Evolutionary conservation across 306 rosid genomes (phyloP), one percentile per base, ranked within the genome.

Genomic region (Canavalia ensiformis): DNA sequence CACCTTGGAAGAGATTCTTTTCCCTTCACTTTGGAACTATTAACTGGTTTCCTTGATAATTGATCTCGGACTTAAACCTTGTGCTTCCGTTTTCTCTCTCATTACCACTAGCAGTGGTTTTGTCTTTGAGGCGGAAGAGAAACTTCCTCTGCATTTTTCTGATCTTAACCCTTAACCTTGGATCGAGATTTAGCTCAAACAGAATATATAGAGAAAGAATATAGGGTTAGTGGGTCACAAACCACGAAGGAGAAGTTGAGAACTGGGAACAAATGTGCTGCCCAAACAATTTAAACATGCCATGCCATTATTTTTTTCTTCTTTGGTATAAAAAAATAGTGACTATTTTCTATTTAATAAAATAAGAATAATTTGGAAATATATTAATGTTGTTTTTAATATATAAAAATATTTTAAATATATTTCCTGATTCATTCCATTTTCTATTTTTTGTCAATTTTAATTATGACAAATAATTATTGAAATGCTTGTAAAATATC

Each of bases 141-240:
- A 68, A 66, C 67, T 66, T 76, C 44, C 63, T 80, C 44, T 67
- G 86, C 80, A 87, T 86, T 62, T 80, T 75, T 67, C 75, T 86
- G 58, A 66, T n/a, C 11, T 37, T 37, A 4, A 80, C 49, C 44
- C 68, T 54, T 54, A 77, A 81, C 37, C 77, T 86, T 4, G 86
- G 89, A 49, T 4, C 6, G 47, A 68, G 29, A 11, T 55, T 78
- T 25, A 28, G 31, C 71, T n/a, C 13, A 28, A 33, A 11, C 13
- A 45, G 5, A 12, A 13, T 55, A 18, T 18, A 18, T 18, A 18
- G 11, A 37, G 41, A 9, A 6, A 65, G 60, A 71, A 34, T 2
- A 68, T 73, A 81, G 56, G 66, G 47, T 47, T 2, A 75, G 81
- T 75, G 81, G 75, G 79, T 83, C 58, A 72, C 54, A n/a, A 33